Percentiles rank a stretch among this genome's conserved stretches.
Conservation (phyloP, 2,329 filamentous ascomycete genomes). For the Chalaropsis thielavioides region DNA sequence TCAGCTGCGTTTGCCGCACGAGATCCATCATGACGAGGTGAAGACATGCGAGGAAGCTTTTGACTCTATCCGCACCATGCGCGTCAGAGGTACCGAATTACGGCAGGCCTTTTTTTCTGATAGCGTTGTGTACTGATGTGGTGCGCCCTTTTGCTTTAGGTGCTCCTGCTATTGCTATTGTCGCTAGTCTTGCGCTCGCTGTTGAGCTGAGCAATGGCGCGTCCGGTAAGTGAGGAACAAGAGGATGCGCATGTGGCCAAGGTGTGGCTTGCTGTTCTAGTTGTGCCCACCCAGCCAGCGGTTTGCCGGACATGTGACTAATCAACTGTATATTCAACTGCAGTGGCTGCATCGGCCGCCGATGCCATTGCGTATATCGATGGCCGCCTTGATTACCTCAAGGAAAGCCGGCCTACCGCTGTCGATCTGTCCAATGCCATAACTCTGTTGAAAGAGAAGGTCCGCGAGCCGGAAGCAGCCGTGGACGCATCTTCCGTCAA, state of each 20-base stretch:
- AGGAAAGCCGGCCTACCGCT: conserved; percentile 80
- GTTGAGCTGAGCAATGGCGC: conserved; percentile 58
- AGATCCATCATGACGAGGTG: conserved; percentile 62
- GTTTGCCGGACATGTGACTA: background rate
- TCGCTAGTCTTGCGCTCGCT: conserved; percentile 78
- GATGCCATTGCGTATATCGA: conserved; percentile 59
- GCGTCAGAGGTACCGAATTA: conserved; percentile 40
- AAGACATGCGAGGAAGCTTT: conserved; percentile 60
- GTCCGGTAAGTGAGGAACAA: conserved; percentile 26
- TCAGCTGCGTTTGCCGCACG: conserved; percentile 68
- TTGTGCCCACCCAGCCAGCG: too few relatives aligned
- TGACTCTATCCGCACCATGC: conserved; percentile 70
- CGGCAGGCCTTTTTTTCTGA: background rate
- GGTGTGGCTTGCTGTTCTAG: too few relatives aligned
- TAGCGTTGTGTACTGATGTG: background rate
- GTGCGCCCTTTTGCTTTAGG: conserved; percentile 17
- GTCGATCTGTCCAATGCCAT: conserved; percentile 91
- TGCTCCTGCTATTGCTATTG: conserved; percentile 92
- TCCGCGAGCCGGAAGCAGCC: conserved; percentile 35
- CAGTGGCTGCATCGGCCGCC: conserved; percentile 29
- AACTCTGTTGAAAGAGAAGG: conserved; percentile 54
- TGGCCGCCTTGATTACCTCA: conserved; percentile 68
- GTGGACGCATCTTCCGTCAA: conserved; percentile 40
- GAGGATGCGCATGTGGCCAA: background rate
- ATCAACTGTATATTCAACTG: conserved; percentile 24